These are phyloP conservation scores for Protomyces gravidus DNA, from an alignment of 1,139 yeast species.

Conservation along the genomic window DNA sequence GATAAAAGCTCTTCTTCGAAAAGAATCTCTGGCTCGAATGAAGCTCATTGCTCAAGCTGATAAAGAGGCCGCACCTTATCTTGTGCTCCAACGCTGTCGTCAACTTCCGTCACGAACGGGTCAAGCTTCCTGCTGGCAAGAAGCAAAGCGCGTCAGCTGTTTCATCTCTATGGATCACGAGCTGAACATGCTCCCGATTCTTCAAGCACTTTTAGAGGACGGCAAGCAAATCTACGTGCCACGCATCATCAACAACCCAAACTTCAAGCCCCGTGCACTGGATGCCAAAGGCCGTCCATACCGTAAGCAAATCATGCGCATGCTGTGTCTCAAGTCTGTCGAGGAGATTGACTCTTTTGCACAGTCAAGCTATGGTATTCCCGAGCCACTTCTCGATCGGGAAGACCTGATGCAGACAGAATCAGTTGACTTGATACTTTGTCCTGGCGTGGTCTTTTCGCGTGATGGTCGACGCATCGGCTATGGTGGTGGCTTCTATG, in stretches of 20 bases:
- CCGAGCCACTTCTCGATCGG: conserved; percentile 12
- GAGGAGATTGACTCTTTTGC: conserved; percentile 6
- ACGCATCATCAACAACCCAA: background rate
- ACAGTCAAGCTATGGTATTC: conserved; percentile 18
- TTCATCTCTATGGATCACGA: background rate
- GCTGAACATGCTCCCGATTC: background rate
- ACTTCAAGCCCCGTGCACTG: background rate
- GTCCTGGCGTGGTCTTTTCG: conserved; percentile 14
- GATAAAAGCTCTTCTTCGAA: background rate
- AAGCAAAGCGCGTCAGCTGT: background rate
- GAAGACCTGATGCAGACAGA: background rate
- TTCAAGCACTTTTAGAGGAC: background rate
- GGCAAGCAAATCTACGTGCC: background rate
- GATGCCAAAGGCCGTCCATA: background rate
- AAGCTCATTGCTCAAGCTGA: background rate
- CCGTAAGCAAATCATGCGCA: conserved; percentile 5
- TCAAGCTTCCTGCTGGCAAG: background rate
- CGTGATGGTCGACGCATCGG: conserved; percentile 10
- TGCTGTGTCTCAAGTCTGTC: background rate
- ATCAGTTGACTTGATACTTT: background rate
- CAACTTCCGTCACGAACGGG: background rate
- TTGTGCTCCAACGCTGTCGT: background rate
- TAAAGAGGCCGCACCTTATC: background rate
- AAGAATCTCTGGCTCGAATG: background rate
- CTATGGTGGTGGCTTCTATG: conserved; percentile 22